Evolutionary conservation across 2,329 filamentous ascomycete genomes (phyloP).

Genomic region (Apiospora hydei): DNA sequence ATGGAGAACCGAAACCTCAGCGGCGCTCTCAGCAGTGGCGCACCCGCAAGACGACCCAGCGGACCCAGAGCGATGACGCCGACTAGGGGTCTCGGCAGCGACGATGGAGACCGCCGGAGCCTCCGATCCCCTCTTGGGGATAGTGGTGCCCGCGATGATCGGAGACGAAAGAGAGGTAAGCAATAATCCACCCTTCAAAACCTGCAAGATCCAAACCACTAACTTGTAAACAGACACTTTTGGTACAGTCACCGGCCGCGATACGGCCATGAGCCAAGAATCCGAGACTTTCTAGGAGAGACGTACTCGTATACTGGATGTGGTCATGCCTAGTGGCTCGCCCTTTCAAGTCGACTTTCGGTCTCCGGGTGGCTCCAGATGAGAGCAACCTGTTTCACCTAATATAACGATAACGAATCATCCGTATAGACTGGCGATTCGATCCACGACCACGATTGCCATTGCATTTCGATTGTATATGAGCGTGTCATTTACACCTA

Average conservation of each 20-base stretch:
- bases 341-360: constrained; percentile 41
- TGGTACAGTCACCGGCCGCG: constrained; percentile 51
- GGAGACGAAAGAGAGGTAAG: constrained; percentile 66
- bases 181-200: not conserved
- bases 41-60: constrained; percentile 61
- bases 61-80: constrained; percentile 69
- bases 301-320: constrained; percentile 39
- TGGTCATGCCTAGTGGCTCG: constrained; percentile 36
- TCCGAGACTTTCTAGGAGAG: constrained; percentile 60
- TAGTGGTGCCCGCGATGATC: constrained; percentile 42
- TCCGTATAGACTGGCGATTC: constrained; percentile 1
- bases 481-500: constrained; percentile 8
- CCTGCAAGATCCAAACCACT: not conserved
- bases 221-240: constrained; percentile 55
- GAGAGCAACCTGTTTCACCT: not conserved
- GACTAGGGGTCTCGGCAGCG: constrained; percentile 53
- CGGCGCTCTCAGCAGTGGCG: constrained; percentile 54
- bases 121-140: constrained; percentile 21
- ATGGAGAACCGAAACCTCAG: constrained; percentile 65
- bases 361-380: constrained; percentile 11
- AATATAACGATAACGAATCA: not conserved
- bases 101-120: constrained; percentile 51
- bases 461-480: constrained; percentile 15
- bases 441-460: not conserved
- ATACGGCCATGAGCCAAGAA: constrained; percentile 52